These are phyloP conservation scores for Trichocladium antarcticum DNA, from an alignment of 495 filamentous ascomycete species.

Conservation along the genomic window DNA sequence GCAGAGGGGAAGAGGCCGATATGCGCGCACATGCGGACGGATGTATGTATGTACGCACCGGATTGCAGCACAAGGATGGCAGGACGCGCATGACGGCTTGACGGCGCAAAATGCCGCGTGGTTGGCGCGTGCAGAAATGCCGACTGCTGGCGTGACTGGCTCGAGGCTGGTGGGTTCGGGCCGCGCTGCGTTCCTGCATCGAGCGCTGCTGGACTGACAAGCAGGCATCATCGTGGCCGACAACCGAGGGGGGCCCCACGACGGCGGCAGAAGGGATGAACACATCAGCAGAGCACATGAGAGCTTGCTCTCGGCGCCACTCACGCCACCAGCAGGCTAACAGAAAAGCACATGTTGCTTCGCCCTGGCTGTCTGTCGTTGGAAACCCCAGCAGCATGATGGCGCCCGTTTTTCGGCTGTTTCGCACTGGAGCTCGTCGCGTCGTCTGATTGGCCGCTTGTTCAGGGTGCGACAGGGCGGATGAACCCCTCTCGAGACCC, in stretches of 20 bases:
- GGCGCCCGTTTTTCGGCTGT: no score
- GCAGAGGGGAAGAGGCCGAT: background rate
- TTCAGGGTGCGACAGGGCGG: background rate
- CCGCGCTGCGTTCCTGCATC: constrained; percentile 6
- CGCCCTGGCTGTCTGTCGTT: no score
- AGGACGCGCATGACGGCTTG: no score
- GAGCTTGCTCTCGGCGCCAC: no score
- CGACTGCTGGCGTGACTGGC: background rate
- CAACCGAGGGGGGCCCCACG: constrained; percentile 5
- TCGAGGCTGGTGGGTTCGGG: background rate
- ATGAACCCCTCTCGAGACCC: background rate
- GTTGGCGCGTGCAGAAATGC: background rate
- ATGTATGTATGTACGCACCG: no score
- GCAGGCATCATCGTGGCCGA: constrained; percentile 8
- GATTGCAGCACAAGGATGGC: no score
- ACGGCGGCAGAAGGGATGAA: background rate
- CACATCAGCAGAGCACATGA: no score
- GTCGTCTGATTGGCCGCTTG: background rate
- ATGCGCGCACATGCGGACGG: background rate
- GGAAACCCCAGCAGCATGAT: background rate
- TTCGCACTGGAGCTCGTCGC: no score
- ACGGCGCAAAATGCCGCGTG: constrained; percentile 2
- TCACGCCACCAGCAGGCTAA: no score
- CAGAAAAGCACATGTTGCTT: no score
- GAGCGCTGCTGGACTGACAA: background rate